A percentile compares a stretch with the other conserved stretches of the same genome.
phyloP scores from a whole-genome alignment of 306 rosid species.

The Trifolium dubium region DNA sequence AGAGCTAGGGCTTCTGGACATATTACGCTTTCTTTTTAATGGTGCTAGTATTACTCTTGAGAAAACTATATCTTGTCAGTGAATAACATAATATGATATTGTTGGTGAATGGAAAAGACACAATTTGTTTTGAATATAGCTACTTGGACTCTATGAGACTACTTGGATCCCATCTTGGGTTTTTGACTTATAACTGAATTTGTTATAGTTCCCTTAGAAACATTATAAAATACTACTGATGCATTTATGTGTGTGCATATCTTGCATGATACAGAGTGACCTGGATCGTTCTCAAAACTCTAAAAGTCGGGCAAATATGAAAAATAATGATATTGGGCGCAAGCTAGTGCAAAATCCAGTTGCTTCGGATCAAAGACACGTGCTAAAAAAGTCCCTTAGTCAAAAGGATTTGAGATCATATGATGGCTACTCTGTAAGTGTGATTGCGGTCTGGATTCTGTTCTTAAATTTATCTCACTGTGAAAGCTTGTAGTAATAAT shows the following conservation, averaged over 20 bases:
- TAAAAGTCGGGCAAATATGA: slow-evolving; percentile 49
- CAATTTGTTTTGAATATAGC: neutral
- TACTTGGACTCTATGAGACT: neutral
- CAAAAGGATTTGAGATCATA: slow-evolving; percentile 73
- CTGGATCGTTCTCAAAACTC: slow-evolving; percentile 66
- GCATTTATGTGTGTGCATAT: slow-evolving; percentile 36
- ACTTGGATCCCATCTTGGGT: slow-evolving; percentile 16
- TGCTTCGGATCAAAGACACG: slow-evolving; percentile 64
- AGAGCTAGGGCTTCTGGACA: no score
- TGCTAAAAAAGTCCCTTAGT: slow-evolving; percentile 74
- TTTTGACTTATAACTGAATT: neutral
- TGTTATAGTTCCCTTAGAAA: slow-evolving; percentile 24
- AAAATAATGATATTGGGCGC: slow-evolving; percentile 54
- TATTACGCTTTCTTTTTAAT: no score
- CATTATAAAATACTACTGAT: neutral
- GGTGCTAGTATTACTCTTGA: neutral
- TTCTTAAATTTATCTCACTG: slow-evolving; percentile 21
- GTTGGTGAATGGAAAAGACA: neutral
- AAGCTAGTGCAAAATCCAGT: slow-evolving; percentile 52
- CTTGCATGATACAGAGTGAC: slow-evolving; percentile 73
- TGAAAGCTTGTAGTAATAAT: slow-evolving; percentile 7
- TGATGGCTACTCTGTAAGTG: slow-evolving; percentile 92
- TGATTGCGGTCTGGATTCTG: slow-evolving; percentile 11
- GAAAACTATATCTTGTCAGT: neutral
- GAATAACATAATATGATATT: neutral